Conservation (phyloP, 805 yeast species). For the Candida ovalis region DNA sequence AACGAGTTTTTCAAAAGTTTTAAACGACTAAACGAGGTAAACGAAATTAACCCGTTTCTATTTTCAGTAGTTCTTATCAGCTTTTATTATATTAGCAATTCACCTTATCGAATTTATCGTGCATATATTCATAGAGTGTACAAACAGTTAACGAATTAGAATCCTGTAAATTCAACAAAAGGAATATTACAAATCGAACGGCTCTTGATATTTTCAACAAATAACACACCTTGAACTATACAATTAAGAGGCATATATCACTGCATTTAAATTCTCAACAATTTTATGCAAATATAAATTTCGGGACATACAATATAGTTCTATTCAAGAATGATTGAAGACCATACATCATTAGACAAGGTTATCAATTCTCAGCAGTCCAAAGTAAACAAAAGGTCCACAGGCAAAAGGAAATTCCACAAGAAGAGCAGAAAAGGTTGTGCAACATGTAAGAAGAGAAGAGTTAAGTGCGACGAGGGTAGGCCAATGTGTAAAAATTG, state of each 20-base stretch:
- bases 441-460: slow-evolving; percentile 78
- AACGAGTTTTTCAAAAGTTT: neutral
- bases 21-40: neutral
- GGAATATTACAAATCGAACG: neutral
- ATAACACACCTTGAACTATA: neutral
- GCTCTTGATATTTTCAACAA: neutral
- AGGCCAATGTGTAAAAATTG: slow-evolving; percentile 82
- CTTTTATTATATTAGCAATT: too few relatives aligned
- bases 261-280: slow-evolving; percentile 1
- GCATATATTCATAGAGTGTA: neutral
- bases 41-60: neutral
- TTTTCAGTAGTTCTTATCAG: neutral
- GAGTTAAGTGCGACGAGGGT: slow-evolving; percentile 90
- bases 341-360: neutral
- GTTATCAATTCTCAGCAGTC: neutral
- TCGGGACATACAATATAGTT: neutral
- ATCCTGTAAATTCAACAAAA: neutral
- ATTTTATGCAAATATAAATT: neutral
- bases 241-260: neutral
- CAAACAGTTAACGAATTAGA: neutral
- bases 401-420: slow-evolving; percentile 83
- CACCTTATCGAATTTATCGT: too few relatives aligned
- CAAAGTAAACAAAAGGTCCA: slow-evolving; percentile 36
- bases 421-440: slow-evolving; percentile 88
- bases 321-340: neutral